A percentile compares a stretch with the other conserved stretches of the same genome.
These are phyloP conservation scores for Fusarium poae DNA, from an alignment of 2,329 filamentous ascomycete genomes.

Conservation along the genomic window DNA sequence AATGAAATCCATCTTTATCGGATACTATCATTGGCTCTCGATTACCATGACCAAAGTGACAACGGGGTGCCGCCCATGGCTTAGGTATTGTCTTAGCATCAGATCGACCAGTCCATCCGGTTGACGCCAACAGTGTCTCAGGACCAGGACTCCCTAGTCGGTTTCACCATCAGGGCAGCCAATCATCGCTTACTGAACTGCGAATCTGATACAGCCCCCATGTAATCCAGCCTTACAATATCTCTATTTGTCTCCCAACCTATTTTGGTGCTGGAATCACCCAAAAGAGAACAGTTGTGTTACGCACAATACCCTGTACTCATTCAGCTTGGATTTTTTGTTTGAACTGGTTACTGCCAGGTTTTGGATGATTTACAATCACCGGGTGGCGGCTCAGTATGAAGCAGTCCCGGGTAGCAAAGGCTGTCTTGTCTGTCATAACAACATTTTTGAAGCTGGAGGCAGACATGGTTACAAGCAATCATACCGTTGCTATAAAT, in stretches of 20 bases:
- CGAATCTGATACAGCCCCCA: constrained; percentile 39
- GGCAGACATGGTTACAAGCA: neutral
- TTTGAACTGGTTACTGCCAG: neutral
- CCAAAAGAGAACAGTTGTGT: constrained; percentile 6
- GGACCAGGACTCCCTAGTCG: constrained; percentile 36
- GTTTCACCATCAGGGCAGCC: constrained; percentile 50
- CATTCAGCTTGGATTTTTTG: neutral
- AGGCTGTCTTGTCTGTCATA: neutral
- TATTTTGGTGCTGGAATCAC: constrained; percentile 5
- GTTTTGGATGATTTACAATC: neutral
- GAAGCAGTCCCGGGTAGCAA: constrained; percentile 35
- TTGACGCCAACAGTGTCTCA: constrained; percentile 41
- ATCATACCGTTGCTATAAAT: neutral
- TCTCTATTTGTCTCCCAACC: constrained; percentile 4
- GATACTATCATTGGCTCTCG: constrained; percentile 12
- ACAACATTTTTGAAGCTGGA: neutral
- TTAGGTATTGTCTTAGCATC: constrained; percentile 43
- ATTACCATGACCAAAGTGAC: neutral
- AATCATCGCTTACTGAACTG: constrained; percentile 20
- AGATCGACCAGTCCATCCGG: constrained; percentile 10
- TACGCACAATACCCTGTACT: neutral
- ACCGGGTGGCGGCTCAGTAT: neutral
- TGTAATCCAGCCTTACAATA: constrained; percentile 26
- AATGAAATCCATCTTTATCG: constrained; percentile 5
- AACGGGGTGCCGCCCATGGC: constrained; percentile 1